A percentile compares a stretch with the other conserved stretches of the same genome.
Conservation (phyloP, 2,329 filamentous ascomycete species). For the Pseudocercospora crystallina region DNA sequence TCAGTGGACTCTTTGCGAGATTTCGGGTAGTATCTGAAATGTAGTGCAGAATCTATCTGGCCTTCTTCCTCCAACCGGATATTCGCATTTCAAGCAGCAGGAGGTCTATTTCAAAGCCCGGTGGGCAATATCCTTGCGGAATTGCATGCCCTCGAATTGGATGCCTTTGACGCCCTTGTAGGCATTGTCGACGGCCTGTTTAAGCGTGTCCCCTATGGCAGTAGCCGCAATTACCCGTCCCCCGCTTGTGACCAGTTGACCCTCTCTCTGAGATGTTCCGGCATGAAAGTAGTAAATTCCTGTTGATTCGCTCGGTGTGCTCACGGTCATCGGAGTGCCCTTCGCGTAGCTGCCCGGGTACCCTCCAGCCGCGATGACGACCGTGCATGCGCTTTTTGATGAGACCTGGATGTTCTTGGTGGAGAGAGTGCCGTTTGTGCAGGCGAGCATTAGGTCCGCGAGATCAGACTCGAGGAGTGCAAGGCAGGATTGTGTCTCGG, state of each 20-base stretch:
- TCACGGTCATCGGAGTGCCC: slow-evolving; percentile 62
- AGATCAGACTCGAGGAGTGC: slow-evolving; percentile 82
- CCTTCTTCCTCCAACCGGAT: too few relatives aligned
- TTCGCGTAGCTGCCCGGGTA: slow-evolving; percentile 87
- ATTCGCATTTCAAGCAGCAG: too few relatives aligned
- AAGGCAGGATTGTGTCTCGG: slow-evolving; percentile 84
- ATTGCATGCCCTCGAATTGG: slow-evolving; percentile 86
- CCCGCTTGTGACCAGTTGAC: slow-evolving; percentile 71
- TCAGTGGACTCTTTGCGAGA: too few relatives aligned
- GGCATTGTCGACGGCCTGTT: slow-evolving; percentile 81
- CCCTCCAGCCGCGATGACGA: slow-evolving; percentile 89
- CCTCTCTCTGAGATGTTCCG: slow-evolving; percentile 68
- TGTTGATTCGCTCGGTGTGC: slow-evolving; percentile 50
- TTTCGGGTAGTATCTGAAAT: too few relatives aligned
- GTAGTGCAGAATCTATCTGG: too few relatives aligned
- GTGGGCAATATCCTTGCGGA: slow-evolving; percentile 81
- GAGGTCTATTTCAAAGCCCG: slow-evolving; percentile 40
- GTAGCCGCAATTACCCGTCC: slow-evolving; percentile 94
- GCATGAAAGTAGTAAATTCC: slow-evolving; percentile 84
- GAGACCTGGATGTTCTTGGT: slow-evolving; percentile 36
- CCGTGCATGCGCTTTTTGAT: slow-evolving; percentile 74
- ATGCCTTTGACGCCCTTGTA: slow-evolving; percentile 80
- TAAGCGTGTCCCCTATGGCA: slow-evolving; percentile 71
- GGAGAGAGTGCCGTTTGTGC: slow-evolving; percentile 71
- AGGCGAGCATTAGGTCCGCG: slow-evolving; percentile 84